Conservation (phyloP, 495 filamentous ascomycete genomes). For the Penicillium malachiteum region DNA sequence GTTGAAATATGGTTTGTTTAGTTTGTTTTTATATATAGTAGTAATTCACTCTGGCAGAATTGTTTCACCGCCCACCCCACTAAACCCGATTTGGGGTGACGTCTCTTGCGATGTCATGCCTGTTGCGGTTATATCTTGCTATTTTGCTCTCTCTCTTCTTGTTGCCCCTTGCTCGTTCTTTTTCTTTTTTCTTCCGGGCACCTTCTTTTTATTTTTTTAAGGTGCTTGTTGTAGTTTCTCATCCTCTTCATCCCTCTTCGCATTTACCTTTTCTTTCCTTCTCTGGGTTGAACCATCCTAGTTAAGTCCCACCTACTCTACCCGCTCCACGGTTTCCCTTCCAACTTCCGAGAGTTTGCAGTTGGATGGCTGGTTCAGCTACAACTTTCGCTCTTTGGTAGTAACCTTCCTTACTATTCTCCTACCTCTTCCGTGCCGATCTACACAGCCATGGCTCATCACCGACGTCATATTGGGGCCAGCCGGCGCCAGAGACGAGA, state of each 20-base stretch:
- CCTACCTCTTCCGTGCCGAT: too few relatives aligned
- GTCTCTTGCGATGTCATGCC: constrained; percentile 34
- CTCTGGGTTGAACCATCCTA: constrained; percentile 5
- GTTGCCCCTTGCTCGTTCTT: constrained; percentile 25
- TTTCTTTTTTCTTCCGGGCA: constrained; percentile 7
- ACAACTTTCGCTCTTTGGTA: too few relatives aligned
- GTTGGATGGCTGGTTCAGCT: too few relatives aligned
- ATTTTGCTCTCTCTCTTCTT: constrained; percentile 16
- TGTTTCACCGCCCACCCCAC: constrained; percentile 16
- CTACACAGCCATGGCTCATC: constrained; percentile 51
- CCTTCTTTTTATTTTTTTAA: constrained; percentile 3
- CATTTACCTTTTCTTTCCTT: constrained; percentile 3
- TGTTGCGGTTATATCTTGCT: constrained; percentile 11
- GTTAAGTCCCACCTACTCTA: constrained; percentile 3
- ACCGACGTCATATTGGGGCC: constrained; percentile 70
- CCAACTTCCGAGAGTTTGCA: background rate
- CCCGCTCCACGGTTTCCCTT: constrained; percentile 5
- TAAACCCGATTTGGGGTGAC: constrained; percentile 33
- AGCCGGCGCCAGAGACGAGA: constrained; percentile 72
- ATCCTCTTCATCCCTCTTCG: background rate
- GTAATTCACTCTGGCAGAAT: constrained; percentile 18
- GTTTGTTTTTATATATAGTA: background rate
- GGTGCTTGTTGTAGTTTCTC: background rate
- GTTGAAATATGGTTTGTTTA: background rate
- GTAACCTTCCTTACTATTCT: too few relatives aligned